phyloP scores from a whole-genome alignment of 257 asterid species.

The Euphrasia confusa region DNA sequence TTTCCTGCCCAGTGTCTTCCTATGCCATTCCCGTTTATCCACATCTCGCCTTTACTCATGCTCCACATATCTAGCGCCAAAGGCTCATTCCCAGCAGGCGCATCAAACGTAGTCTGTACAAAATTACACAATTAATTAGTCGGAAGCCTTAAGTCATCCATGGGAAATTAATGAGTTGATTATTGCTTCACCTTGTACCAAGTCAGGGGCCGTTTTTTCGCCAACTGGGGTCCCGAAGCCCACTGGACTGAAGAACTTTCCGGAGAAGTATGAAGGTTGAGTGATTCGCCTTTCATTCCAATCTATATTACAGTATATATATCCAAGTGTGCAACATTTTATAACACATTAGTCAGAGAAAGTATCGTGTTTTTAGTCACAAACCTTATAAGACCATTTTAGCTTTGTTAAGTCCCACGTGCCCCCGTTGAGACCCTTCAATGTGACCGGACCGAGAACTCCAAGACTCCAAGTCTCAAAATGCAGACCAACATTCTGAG shows the following conservation, averaged over 20 bases:
- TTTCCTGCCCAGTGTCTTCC: constrained; percentile 94
- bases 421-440: constrained; percentile 57
- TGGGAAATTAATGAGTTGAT: not conserved
- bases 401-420: constrained; percentile 57
- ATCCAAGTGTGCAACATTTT: constrained; percentile 15
- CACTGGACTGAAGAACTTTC: constrained; percentile 67
- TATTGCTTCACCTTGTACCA: constrained; percentile 77
- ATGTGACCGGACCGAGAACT: constrained; percentile 69
- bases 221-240: constrained; percentile 43
- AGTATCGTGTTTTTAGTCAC: not conserved
- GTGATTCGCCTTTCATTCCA: constrained; percentile 64
- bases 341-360: not conserved
- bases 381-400: constrained; percentile 79
- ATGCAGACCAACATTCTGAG: constrained; percentile 68
- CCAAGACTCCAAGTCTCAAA: constrained; percentile 67
- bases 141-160: not conserved
- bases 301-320: no score
- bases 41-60: constrained; percentile 90
- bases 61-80: constrained; percentile 75
- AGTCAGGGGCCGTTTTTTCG: constrained; percentile 67
- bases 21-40: constrained; percentile 83
- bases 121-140: not conserved
- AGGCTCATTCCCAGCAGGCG: constrained; percentile 76
- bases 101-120: constrained; percentile 55
- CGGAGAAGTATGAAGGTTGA: constrained; percentile 33